Conservation (phyloP, 1,139 yeast genomes). For the Geotrichum carabidarum region DNA sequence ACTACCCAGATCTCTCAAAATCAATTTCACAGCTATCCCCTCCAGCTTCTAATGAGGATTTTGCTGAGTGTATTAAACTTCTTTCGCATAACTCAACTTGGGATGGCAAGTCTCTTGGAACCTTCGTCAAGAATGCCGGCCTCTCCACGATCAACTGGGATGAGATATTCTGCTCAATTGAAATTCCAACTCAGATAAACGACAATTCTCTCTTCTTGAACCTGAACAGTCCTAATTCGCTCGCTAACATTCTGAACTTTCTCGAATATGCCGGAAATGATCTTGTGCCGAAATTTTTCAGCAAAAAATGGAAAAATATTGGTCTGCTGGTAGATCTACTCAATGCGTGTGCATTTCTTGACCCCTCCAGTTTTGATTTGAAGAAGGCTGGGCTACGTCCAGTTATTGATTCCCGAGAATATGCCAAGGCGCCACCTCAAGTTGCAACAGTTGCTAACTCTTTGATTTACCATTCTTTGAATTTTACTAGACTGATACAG, state of each 20-base stretch:
- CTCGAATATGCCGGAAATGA: constrained; percentile 14
- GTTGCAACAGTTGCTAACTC: constrained; percentile 22
- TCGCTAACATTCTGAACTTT: constrained; percentile 10
- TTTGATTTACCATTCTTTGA: constrained; percentile 28
- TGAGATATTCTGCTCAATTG: constrained; percentile 8
- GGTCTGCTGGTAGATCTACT: constrained; percentile 27
- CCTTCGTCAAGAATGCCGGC: constrained; percentile 11
- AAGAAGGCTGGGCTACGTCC: constrained; percentile 23
- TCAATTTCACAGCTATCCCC: constrained; percentile 11
- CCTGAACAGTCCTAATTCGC: constrained; percentile 3
- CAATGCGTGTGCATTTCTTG: constrained; percentile 21
- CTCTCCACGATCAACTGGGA: constrained; percentile 16
- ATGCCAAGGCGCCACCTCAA: constrained; percentile 22
- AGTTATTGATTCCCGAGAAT: constrained; percentile 22
- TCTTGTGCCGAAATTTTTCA: constrained; percentile 12
- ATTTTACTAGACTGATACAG: constrained; percentile 30
- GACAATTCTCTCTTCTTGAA: constrained; percentile 5
- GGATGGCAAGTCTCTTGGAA: constrained; percentile 18
- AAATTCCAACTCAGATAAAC: constrained; percentile 4
- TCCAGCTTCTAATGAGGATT: constrained; percentile 11
- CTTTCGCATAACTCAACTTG: constrained; percentile 17
- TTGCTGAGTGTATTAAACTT: constrained; percentile 17
- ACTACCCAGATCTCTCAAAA: constrained; percentile 2
- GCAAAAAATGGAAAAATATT: constrained; percentile 25
- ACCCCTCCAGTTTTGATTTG: constrained; percentile 23